Conservation (phyloP, 2,329 filamentous ascomycete species). For the Pseudogymnoascus sp. region DNA sequence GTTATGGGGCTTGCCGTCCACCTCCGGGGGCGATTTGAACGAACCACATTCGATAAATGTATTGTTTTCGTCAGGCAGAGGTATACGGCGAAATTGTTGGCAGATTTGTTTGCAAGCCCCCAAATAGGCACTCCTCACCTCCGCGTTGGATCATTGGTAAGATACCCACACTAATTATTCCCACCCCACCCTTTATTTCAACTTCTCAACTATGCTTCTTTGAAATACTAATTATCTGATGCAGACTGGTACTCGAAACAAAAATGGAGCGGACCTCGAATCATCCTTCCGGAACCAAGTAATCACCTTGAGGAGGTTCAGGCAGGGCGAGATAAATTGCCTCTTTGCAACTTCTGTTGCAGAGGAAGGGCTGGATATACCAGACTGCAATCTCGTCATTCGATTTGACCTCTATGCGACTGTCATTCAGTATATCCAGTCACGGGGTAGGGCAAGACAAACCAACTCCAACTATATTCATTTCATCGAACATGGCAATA, state of each 20-base stretch:
- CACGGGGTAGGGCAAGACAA: conserved; percentile 76
- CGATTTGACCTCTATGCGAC: conserved; percentile 83
- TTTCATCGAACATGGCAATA: conserved; percentile 69
- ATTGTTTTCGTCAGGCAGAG: conserved; percentile 83
- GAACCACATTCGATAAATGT: conserved; percentile 53
- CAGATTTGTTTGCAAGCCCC: conserved; percentile 53
- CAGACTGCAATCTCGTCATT: conserved; percentile 58
- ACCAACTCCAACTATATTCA: conserved; percentile 70
- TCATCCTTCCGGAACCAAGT: conserved; percentile 65
- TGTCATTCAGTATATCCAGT: conserved; percentile 92
- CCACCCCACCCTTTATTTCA: background rate
- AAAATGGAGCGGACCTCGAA: conserved; percentile 47
- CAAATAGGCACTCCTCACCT: conserved; percentile 50
- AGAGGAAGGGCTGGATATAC: conserved; percentile 60
- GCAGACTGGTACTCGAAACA: conserved; percentile 40
- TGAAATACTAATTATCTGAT: background rate
- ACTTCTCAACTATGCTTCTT: background rate
- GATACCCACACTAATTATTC: conserved; percentile 15
- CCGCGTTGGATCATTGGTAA: conserved; percentile 53
- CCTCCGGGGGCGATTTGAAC: conserved; percentile 54
- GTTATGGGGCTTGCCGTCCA: conserved; percentile 53
- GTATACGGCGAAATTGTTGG: conserved; percentile 66
- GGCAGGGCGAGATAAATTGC: conserved; percentile 50
- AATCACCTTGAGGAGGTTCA: conserved; percentile 58
- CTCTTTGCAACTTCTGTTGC: conserved; percentile 59